Evolutionary conservation across 1,284 basidiomycete genomes (phyloP).

Genomic region (Lentinula novae-zelandiae): DNA sequence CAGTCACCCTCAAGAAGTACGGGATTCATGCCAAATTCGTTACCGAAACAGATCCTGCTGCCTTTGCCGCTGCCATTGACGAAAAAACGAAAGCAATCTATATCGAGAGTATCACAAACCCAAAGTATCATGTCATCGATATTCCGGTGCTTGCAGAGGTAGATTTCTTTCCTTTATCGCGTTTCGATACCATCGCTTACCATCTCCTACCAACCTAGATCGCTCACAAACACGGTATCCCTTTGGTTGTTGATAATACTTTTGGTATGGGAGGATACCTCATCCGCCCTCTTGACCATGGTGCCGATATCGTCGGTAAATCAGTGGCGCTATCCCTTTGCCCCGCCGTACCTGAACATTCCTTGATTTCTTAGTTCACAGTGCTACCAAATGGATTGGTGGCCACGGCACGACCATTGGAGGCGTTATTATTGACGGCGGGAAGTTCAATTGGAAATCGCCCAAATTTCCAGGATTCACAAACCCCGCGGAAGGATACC

Average conservation of each 20-base stretch:
- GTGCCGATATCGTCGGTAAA: conserved; percentile 77
- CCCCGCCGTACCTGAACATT: not conserved
- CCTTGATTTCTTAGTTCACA: conserved; percentile 51
- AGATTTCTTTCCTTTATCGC: not conserved
- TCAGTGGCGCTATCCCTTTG: not conserved
- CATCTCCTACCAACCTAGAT: conserved; percentile 26
- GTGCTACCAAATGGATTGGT: conserved; percentile 90
- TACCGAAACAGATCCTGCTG: conserved; percentile 54
- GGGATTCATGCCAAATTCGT: conserved; percentile 82
- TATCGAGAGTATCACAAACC: conserved; percentile 85
- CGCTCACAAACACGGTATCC: conserved; percentile 74
- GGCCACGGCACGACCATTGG: conserved; percentile 88
- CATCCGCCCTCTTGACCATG: conserved; percentile 71
- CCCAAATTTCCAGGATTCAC: conserved; percentile 84
- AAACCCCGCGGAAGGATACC: conserved; percentile 80
- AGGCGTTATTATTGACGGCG: conserved; percentile 79
- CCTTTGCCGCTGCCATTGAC: conserved; percentile 73
- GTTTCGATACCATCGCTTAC: not conserved
- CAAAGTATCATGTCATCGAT: conserved; percentile 73
- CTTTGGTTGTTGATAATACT: conserved; percentile 87
- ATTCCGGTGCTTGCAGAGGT: conserved; percentile 73
- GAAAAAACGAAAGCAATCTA: conserved; percentile 76
- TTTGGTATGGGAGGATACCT: conserved; percentile 85
- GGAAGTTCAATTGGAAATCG: conserved; percentile 85
- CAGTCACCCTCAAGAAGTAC: conserved; percentile 75